Evolutionary conservation across 352 stramenopile species (phyloP), one percentile per base, ranked within the genome.

Genomic region (Phytopythium oedochilum): DNA sequence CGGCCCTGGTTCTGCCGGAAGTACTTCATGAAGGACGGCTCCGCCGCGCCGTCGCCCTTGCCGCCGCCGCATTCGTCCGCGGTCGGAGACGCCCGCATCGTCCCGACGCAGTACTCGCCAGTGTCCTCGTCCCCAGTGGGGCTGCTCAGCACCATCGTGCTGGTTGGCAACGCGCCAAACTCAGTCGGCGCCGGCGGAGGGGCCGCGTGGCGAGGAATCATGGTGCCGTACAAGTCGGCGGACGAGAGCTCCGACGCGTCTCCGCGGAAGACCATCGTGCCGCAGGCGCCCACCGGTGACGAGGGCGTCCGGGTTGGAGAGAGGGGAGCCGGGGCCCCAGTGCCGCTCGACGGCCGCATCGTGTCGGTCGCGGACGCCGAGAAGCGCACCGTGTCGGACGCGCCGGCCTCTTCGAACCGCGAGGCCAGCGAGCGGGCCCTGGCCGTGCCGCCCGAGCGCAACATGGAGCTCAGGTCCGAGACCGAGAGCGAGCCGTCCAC

Each of bases 1-100:
- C 60, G 54, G 31, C 68, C 22, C 18, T 66, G 55, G 42, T 78
- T 70, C 40, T 79, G 62, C 12, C 79, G 71, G 60, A 92, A 89
- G 63, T 89, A 92, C 49, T 88, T 90, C 78, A 92, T 92, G 63
- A 92, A 92, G 20, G 83, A 88, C 29, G 83, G 80, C 61, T 92
- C 73, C 12, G 52, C 53, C 18, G 53, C 26, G 3, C 45, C 64
- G 40, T 59, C 59, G 9, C 42, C 55, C 44, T 64, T 45, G 57
- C 44, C 68, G 46, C 54, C 48, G 25, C 36, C 49, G 10, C 51
- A 68, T 18, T 36, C 59, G 31, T 12, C 32, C 18, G 23, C 23
- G 25, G 34, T 34, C 20, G n/a, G 4, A 25, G 48, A 31, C 17
- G 60, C 51, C 39, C 49, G 58, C 34, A 57, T 45, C 7, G 46